phyloP scores from a whole-genome alignment of 2,329 filamentous ascomycete genomes.

The Colletotrichum filicis region DNA sequence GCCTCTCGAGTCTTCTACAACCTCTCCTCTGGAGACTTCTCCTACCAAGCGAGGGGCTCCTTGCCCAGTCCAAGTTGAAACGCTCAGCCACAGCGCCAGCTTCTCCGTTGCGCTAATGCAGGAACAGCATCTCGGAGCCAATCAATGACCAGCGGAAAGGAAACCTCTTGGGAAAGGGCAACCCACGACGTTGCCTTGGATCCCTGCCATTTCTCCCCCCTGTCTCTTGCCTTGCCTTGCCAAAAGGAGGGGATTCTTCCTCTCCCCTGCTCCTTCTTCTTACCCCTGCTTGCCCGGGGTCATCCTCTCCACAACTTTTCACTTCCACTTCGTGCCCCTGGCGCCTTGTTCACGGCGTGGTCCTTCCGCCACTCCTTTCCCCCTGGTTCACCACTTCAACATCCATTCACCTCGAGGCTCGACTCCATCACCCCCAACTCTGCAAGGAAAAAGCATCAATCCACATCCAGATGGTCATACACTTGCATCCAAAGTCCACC shows the following conservation, averaged over 20 bases:
- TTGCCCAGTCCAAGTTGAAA: conserved; percentile 33
- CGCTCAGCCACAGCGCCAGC: conserved; percentile 35
- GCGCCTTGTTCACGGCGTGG: neutral
- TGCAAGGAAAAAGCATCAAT: conserved; percentile 5
- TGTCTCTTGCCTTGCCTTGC: neutral
- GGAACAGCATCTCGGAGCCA: conserved; percentile 27
- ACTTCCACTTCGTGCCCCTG: conserved; percentile 6
- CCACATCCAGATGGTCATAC: neutral
- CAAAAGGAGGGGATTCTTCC: neutral
- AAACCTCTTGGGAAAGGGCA: conserved; percentile 27
- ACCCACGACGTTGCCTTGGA: neutral
- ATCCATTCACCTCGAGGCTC: neutral
- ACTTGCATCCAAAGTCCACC: neutral
- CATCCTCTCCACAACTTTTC: conserved; percentile 17
- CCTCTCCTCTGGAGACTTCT: neutral
- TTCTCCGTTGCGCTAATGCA: conserved; percentile 31
- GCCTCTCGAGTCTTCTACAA: neutral
- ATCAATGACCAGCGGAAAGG: conserved; percentile 5
- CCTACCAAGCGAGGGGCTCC: conserved; percentile 10
- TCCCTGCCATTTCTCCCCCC: neutral
- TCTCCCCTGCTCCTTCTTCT: neutral
- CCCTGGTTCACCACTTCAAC: conserved; percentile 1
- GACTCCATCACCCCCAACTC: neutral
- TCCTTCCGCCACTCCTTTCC: neutral
- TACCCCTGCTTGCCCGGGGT: neutral